Evolutionary conservation across 768 basidiomycete genomes (phyloP).

Genomic region (Porphyrellus cyaneotinctus): DNA sequence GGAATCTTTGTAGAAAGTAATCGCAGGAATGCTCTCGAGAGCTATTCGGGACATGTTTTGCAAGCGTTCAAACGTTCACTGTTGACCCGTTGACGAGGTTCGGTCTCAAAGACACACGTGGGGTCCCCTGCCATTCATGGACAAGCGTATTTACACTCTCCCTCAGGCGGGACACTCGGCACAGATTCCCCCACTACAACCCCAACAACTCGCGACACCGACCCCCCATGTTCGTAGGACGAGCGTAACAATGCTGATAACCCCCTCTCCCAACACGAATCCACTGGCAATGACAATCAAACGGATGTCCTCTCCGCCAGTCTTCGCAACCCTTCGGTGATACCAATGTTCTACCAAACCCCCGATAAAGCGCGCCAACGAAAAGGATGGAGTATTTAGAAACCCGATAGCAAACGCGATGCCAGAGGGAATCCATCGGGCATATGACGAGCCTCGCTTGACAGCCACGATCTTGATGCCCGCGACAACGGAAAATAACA

Average conservation of each 20-base stretch:
- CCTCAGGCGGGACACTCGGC: conserved; percentile 54
- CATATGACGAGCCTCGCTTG: conserved; percentile 45
- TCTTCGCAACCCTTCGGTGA: conserved; percentile 46
- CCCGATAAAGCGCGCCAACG: conserved; percentile 85
- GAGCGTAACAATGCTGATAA: conserved; percentile 78
- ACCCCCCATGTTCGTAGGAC: conserved; percentile 70
- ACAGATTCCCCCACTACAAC: conserved; percentile 75
- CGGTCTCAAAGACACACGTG: background rate
- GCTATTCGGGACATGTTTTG: conserved; percentile 61
- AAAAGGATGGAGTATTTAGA: conserved; percentile 93
- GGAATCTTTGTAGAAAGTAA: conserved; percentile 73
- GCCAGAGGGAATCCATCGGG: conserved; percentile 87
- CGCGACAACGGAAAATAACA: conserved; percentile 65
- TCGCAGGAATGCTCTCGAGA: conserved; percentile 64
- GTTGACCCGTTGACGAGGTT: background rate
- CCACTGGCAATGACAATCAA: conserved; percentile 90
- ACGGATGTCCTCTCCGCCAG: conserved; percentile 56
- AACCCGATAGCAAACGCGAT: conserved; percentile 96
- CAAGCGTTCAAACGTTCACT: background rate
- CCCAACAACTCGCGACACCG: conserved; percentile 78
- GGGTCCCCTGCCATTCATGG: conserved; percentile 11
- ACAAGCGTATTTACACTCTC: conserved; percentile 9
- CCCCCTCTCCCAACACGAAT: conserved; percentile 93
- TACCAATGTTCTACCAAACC: conserved; percentile 77
- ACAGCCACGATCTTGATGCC: conserved; percentile 60